These are phyloP conservation scores for Pichia sp. DNA, from an alignment of 1,139 yeast species.

Conservation along the genomic window DNA sequence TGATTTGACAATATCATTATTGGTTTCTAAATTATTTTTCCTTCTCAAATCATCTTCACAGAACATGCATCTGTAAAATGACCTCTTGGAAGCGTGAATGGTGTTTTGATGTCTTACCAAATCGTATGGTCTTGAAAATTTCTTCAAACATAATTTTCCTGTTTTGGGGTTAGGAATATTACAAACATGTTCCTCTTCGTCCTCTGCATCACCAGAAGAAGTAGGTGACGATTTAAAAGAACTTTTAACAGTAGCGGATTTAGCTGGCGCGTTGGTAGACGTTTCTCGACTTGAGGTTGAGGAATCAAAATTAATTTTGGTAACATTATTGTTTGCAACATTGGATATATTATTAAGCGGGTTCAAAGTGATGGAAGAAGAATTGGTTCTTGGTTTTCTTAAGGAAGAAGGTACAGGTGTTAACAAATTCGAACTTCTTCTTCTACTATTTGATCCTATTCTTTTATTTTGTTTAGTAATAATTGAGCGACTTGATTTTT, in stretches of 20 bases:
- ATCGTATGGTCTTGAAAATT: conserved; percentile 91
- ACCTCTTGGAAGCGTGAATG: conserved; percentile 83
- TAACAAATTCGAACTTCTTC: conserved; percentile 6
- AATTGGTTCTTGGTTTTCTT: conserved; percentile 9
- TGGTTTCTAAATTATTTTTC: conserved; percentile 19
- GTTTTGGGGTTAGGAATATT: conserved; percentile 53
- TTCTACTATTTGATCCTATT: conserved; percentile 10
- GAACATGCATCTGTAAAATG: conserved; percentile 76
- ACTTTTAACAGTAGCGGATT: no score
- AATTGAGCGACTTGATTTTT: no score
- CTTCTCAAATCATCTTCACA: conserved; percentile 55
- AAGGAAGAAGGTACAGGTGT: not conserved
- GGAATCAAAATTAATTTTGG: not conserved
- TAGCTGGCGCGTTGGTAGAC: no score
- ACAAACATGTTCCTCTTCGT: conserved; percentile 40
- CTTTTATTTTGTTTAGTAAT: not conserved
- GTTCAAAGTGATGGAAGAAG: conserved; percentile 8
- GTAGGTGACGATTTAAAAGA: not conserved
- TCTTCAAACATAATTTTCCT: conserved; percentile 63
- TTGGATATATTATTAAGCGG: not conserved
- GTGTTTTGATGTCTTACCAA: conserved; percentile 93
- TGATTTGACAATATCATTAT: conserved; percentile 20
- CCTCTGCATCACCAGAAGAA: not conserved
- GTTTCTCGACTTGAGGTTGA: no score
- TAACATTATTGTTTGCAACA: not conserved